A percentile compares a stretch with the other conserved stretches of the same genome.
Evolutionary conservation across 148 eudicot genomes (phyloP).

Genomic region (Cornus florida): DNA sequence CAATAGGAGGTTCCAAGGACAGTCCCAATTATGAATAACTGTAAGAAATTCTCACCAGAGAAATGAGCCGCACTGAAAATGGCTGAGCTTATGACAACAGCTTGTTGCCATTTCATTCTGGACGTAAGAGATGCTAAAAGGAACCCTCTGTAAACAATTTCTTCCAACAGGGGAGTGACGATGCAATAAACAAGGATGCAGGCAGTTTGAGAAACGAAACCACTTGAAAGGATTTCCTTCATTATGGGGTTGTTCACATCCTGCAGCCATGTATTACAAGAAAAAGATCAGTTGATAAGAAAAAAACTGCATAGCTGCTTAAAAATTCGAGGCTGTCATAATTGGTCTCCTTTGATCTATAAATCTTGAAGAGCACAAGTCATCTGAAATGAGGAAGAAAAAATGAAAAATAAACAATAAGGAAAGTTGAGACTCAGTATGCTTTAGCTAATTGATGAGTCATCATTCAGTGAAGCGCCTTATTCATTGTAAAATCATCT

Average conservation of each 20-base stretch:
- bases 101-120: slow-evolving; percentile 66
- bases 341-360: no score
- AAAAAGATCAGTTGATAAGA: not conserved
- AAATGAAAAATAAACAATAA: no score
- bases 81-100: slow-evolving; percentile 65
- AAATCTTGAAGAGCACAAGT: no score
- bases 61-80: slow-evolving; percentile 78
- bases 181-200: slow-evolving; percentile 62
- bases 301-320: no score
- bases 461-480: not conserved
- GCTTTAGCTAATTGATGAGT: not conserved
- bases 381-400: no score
- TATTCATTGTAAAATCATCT: no score
- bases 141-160: slow-evolving; percentile 75
- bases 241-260: slow-evolving; percentile 56
- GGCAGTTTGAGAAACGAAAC: slow-evolving; percentile 41
- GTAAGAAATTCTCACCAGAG: slow-evolving; percentile 69
- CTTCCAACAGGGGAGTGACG: slow-evolving; percentile 79
- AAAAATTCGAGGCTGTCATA: no score
- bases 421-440: not conserved
- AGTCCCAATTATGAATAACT: slow-evolving; percentile 53
- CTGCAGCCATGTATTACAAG: slow-evolving; percentile 27
- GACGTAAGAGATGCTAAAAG: slow-evolving; percentile 59
- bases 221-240: slow-evolving; percentile 64
- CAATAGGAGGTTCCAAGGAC: slow-evolving; percentile 84